Base-by-base conservation (phyloP, 805 yeast species). In the Huiozyma naganishii region DNA sequence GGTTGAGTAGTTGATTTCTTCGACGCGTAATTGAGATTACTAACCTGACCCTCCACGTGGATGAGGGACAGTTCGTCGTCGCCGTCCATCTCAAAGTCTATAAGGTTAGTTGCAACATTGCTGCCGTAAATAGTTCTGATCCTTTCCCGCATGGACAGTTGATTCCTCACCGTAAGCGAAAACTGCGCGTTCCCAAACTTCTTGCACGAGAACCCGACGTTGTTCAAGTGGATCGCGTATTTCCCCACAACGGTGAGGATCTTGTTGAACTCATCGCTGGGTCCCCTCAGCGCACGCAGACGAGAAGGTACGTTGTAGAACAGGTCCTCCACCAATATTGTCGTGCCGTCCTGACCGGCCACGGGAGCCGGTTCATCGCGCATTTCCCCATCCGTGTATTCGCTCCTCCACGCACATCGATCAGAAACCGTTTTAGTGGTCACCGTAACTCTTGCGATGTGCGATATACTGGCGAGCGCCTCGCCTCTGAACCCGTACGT, bases 401-500 rank as follows among this genome's bases (percentile, higher is more conserved):
- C 66, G 0, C 84, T 77, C 40, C 64, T 76, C 75, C 83, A 82
- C 0, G 95, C 97, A 54, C 86, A 73, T 0, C 72, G 65, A 1
- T 79, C 73, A 1, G 65, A 71, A 6, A 51, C 55, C 0, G 83
- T 77, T 61, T 84, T 88, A 0, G 97, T 85, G 1, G 80, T 72
- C 6, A 92, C 94, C 0, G 86, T 72, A 1, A 92, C 66, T 45
- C 88, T 81, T 0, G 97, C 73, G 17, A 92, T 81, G 56, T 90
- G 96, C 0, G 96, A 87, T 6, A 92, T 89, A 57, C 92, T 80
- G 1, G 97, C 96, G 40, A 92, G 68, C 0, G 98, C 98, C 62
- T 92, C 98, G 11, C 98, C 98, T 44, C 98, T 71, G 59, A 92
- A 92, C 5, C 98, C 98, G 60, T 87, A 87, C 0, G 97, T 89